Evolutionary conservation across 768 basidiomycete species (phyloP), one percentile per base, ranked within the genome.

Genomic region (Pleurotus giganteus): DNA sequence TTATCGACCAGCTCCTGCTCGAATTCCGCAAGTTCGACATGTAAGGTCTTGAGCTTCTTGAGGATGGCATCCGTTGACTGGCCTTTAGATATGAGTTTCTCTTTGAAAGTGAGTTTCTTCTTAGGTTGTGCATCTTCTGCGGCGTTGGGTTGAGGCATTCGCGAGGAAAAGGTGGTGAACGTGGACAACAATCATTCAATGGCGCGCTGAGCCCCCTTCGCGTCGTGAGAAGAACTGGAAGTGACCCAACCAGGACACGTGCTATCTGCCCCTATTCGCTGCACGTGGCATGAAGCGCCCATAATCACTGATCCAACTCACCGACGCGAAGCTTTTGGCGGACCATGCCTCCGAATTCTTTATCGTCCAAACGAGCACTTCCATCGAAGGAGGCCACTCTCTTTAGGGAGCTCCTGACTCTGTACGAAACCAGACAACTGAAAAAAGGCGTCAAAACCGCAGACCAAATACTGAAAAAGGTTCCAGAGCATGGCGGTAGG

Each of bases 381-480:
- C 83, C 95, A 5, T 80, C 83, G 24, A 97, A 95, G 71, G 94
- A 98, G 73, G 80, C 82, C 13, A 73, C 82, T 23, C 80, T 94
- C 29, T 98, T 97, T 81, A 87, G 88, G 62, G 91, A 94, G 61
- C 76, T 97, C 32, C 73, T 97, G 17, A 85, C 84, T 19, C 78
- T 89, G 11, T 98, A 98, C 69, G 97, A 99, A 71, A 79, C 86
- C 9, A 83, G 91, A 63, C 87, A 92, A 65, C 85, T 94, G 67
- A 88, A 93, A 63, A 92, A 92, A 63, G 95, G 88, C 21, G 80
- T 89, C 57, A 97, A 97, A 70, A 84, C 88, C 5, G 91, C 93
- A 1, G 94, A 98, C 71, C 84, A 85, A 64, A 94, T 98, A 68
- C 84, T 99, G 67, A 95, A 93, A 74, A 97, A 96, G 75, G 84